These are phyloP conservation scores for Claviceps sp. DNA, from an alignment of 2,329 filamentous ascomycete genomes.

Conservation along the genomic window DNA sequence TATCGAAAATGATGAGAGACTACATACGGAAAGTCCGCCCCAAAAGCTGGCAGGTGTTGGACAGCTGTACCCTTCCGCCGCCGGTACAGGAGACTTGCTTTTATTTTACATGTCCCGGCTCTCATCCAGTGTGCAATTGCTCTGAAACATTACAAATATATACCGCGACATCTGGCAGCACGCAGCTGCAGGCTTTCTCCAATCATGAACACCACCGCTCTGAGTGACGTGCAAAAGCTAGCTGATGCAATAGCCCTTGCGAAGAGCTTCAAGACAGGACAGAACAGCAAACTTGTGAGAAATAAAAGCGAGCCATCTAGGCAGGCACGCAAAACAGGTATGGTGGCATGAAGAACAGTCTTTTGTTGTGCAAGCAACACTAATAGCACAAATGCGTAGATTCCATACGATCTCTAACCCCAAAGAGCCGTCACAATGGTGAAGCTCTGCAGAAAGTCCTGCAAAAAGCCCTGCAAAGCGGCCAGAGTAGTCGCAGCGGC, in stretches of 20 bases:
- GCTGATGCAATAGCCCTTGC: slow-evolving; percentile 16
- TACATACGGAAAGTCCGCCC: no score
- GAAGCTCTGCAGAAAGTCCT: neutral
- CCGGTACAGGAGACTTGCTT: neutral
- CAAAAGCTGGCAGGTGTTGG: slow-evolving; percentile 3
- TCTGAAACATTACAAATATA: neutral
- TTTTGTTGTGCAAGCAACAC: neutral
- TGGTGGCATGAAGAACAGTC: no score
- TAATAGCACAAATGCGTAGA: neutral
- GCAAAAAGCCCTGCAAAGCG: neutral
- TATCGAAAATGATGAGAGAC: neutral
- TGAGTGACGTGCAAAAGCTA: slow-evolving; percentile 14
- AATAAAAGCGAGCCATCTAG: neutral
- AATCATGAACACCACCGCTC: slow-evolving; percentile 10
- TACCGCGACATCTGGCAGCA: neutral
- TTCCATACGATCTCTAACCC: neutral
- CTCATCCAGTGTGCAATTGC: neutral
- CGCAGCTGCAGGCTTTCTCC: neutral
- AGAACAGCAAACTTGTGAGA: neutral
- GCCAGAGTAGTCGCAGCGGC: neutral
- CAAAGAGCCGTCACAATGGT: neutral
- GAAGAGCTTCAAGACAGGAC: slow-evolving; percentile 13
- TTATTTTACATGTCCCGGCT: no score
- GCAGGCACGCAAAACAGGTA: neutral
- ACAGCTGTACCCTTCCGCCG: neutral